Evolutionary conservation across 139 green algal genomes (phyloP), one percentile per base, ranked within the genome.

Genomic region (Auxenochlorella protothecoides): DNA sequence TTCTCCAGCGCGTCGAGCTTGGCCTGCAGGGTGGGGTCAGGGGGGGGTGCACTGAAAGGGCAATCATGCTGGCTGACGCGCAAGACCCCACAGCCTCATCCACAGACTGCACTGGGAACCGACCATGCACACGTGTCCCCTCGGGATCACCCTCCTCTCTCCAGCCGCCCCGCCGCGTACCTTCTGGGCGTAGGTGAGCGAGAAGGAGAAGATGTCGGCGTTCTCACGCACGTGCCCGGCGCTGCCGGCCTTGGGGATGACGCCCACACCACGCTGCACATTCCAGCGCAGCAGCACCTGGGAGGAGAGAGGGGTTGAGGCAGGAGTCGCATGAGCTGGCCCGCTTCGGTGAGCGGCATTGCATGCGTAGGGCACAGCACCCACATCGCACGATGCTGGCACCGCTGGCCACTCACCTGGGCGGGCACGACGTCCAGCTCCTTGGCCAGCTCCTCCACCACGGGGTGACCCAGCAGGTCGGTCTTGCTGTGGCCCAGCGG

Each of bases 231-330:
- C 68, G 69, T 88, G 81, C 7, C 68, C 55, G 15, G 68, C 53
- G 13, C 69, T 81, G 8, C 71, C 67, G 8, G 79, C 79, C 74
- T 90, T 89, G 60, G 85, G 83, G 12, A 96, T 87, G 57, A 92
- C 87, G 6, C 83, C 67, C 53, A 92, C 84, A 1, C 90, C 90
- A 12, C 90, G 83, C 85, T 96, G 90, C 72, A 90, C 80, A 75
- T 91, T 93, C 88, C 89, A 96, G 72, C 83, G 84, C 53, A 96
- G 71, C 60, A 90, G 75, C 53, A 96, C 85, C 86, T 96, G 84
- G 53, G 14, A 60, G 54, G 54, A 59, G 52, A 61, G 2, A 11
- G 8, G 52, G 9, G 14, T 68, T 16, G 15, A 68, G 7, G 55
- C 59, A 57, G 3, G 27, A 44, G 27, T 44, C 27, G 27, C 27